Conservation (phyloP, 306 rosid species). For the Castanopsis chinensis region DNA sequence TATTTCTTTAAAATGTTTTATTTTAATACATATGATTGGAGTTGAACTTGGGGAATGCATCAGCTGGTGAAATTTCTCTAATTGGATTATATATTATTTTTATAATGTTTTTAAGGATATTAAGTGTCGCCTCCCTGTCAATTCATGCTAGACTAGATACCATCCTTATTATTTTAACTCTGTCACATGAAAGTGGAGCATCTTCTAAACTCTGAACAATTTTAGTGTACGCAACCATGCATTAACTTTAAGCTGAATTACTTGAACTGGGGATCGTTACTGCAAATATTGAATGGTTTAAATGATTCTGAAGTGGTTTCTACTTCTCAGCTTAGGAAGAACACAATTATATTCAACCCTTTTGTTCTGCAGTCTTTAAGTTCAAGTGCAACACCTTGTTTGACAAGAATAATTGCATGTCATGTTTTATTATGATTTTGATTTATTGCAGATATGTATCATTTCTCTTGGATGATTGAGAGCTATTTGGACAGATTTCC, state of each 20-base stretch:
- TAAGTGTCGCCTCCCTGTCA: neutral
- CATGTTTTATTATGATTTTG: slow-evolving; percentile 10
- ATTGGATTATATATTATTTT: neutral
- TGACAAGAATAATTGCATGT: slow-evolving; percentile 3
- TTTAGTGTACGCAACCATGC: neutral
- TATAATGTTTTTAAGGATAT: neutral
- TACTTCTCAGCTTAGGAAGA: neutral
- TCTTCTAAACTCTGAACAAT: neutral
- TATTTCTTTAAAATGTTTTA: neutral
- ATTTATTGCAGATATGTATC: slow-evolving; percentile 14
- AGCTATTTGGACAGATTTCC: slow-evolving; percentile 30
- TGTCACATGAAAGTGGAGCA: neutral
- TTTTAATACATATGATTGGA: neutral
- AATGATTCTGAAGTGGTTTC: neutral
- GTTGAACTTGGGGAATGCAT: slow-evolving; percentile 3
- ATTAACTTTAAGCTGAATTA: neutral
- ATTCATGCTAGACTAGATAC: neutral
- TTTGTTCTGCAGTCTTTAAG: slow-evolving; percentile 1
- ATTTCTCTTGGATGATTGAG: slow-evolving; percentile 2
- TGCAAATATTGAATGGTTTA: neutral
- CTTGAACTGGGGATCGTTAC: neutral
- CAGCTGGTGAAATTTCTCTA: neutral
- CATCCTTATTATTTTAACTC: neutral
- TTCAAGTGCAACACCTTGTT: slow-evolving; percentile 5
- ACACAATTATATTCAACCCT: neutral